Base-by-base conservation (phyloP, 164 flowering plant genomes). In the Annona cherimola region DNA sequence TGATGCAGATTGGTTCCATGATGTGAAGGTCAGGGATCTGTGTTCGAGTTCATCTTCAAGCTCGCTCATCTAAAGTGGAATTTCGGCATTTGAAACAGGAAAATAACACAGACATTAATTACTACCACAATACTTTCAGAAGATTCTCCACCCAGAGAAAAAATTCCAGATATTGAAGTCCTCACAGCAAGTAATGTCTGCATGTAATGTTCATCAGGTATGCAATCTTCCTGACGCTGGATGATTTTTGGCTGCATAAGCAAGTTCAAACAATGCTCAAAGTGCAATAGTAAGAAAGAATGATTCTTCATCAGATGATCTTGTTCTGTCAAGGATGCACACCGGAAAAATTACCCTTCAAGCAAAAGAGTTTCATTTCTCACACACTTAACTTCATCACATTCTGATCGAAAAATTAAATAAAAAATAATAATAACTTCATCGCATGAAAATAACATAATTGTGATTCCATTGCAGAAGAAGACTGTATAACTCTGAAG, bases 181-280 rank as follows among this genome's bases (percentile, higher is more conserved):
- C 91, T 81, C 79, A 94, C 98, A 26, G 97, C 84, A 76, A 94
- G 84, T 80, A 94, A 75, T 64, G 98, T 92, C 82, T 81, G 96
- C 79, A 94, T 87, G 73, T 90, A 94, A 77, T 94, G 97, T 79
- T 94, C 98, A 81, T 94, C 98, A 42, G 98, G 96, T 67, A 94
- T 94, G 76, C 98, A 94, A 79, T 94, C 86, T 76, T 91, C 96
- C 83, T 86, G 93, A 83, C 88, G 88, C 82, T 90, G 95, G 76
- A 89, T n/a, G 42, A 66, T 55, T 57, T 20, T 85, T 82, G 82
- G 81, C 94, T 93, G 94, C 88, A 86, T 63, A 71, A 72, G 35
- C 68, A 72, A 26, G 60, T 60, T 43, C 16, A 44, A 16, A 67
- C 57, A 54, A 8, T n/a, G 41, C 40, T 64, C 45, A 64, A 64